Evolutionary conservation across 805 yeast genomes (phyloP).

Genomic region (Spathaspora girioi): DNA sequence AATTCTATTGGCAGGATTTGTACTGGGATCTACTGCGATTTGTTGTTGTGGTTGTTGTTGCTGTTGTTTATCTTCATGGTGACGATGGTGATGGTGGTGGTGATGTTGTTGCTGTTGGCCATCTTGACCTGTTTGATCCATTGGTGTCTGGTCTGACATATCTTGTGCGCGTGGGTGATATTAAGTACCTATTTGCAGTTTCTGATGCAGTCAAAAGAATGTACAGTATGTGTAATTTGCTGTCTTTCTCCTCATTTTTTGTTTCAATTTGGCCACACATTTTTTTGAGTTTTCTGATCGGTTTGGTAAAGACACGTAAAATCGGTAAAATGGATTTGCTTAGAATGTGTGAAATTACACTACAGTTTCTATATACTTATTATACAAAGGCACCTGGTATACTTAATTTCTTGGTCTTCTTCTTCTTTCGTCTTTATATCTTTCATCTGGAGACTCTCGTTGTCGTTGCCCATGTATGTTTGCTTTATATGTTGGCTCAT

Average conservation of each 20-base stretch:
- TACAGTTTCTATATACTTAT: not conserved
- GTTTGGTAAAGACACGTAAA: not conserved
- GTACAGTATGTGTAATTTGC: too few species aligned
- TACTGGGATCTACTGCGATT: conserved; percentile 20
- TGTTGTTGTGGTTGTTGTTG: not conserved
- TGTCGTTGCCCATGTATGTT: conserved; percentile 3
- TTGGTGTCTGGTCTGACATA: conserved; percentile 3
- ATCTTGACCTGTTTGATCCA: not conserved
- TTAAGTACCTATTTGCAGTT: not conserved
- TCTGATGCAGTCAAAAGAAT: too few species aligned
- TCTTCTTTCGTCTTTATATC: conserved; percentile 1
- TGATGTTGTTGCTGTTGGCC: conserved; percentile 6
- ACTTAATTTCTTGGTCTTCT: not conserved
- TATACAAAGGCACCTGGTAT: not conserved
- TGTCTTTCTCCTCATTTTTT: not conserved
- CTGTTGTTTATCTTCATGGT: conserved; percentile 7
- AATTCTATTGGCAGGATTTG: conserved; percentile 48
- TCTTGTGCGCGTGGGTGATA: not conserved
- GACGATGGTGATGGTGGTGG: conserved; percentile 9
- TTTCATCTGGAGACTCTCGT: conserved; percentile 3
- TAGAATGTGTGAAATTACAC: too few species aligned
- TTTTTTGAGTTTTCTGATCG: not conserved
- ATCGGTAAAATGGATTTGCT: not conserved
- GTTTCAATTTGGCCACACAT: not conserved
- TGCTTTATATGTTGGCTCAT: conserved; percentile 3